Base-by-base conservation (phyloP, 2,329 filamentous ascomycete species). In the Onygena corvina region DNA sequence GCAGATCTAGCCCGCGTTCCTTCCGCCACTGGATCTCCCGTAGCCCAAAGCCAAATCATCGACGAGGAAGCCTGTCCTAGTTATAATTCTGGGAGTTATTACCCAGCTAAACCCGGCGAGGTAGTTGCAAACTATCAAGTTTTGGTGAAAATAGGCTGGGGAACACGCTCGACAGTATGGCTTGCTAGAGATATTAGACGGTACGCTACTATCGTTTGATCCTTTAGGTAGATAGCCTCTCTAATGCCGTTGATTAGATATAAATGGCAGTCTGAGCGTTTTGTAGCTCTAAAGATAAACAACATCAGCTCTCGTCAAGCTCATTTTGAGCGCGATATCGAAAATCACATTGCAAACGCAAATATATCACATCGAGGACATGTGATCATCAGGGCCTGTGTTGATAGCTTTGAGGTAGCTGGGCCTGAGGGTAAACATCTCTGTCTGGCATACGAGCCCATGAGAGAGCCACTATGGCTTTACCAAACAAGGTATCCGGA, bases 361-460 rank as follows among this genome's bases (percentile, higher is more conserved):
- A 57, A 60, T 36, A 52, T 57, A 11, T 33, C 52, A 3, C 61
- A 64, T 49, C 52, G 50, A 2, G 61, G 62, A 5, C 56, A 54
- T 40, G 33, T 12, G 3, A 56, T 59, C 46, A 52, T 65, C 25
- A 56, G 61, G 44, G 59, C 58, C 27, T 54, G 55, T 30, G 46
- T 56, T 27, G 51, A 52, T 47, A 50, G 49, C 14, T 55, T 55
- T 35, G 47, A 50, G 16, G 2, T 54, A 8, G 20, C 34, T 25
- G 51, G 27, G n/a, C 40, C 49, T 1, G n/a, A 47, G 40, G 52
- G 52, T 3, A 42, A 20, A n/a, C 50, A 54, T 47, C n/a, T 40
- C 2, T 54, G 54, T 36, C 52, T 54, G 12, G 46, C 54, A 7
- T 49, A 56, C 7, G 34, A 53, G 30, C 50, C 61, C 58, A 47